Base-by-base conservation (phyloP, 768 basidiomycete genomes). In the Trametes meyenii region DNA sequence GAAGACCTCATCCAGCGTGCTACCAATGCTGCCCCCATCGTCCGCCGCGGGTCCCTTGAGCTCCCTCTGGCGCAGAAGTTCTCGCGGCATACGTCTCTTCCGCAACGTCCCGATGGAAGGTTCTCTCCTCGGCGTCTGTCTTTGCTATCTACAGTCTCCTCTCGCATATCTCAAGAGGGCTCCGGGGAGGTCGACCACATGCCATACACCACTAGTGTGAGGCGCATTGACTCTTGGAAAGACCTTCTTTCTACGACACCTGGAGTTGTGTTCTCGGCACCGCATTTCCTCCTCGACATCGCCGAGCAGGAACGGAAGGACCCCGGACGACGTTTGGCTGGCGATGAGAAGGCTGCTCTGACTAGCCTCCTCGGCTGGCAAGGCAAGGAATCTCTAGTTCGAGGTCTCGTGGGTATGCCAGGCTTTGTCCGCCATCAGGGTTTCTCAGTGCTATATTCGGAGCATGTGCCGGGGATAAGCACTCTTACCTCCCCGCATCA, bases 361-460 rank as follows among this genome's bases (percentile, higher is more conserved):
- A 65, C 65, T 23, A 83, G 81, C 61, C 64, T 89, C 3, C 74
- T 87, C 0, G 88, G 88, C 0, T 90, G 88, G 87, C 81, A 84
- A 42, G 77, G 72, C 38, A 71, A 78, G 40, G 78, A 79, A 40
- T 68, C 76, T 11, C 61, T 67, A 12, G 63, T 66, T 2, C 73
- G 69, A 16, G 80, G 79, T 5, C 81, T 88, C 82, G 69, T 71
- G 6, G 85, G 84, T 10, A 72, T 77, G 4, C 44, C 64, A 2
- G 85, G 85, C 13, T 89, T 89, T 59, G 73, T 84, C 19, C 72
- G 82, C 23, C 85, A 87, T 45, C 88, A 90, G 66, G 78, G 75
- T 43, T 70, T 89, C 19, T 81, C 81, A 0, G 74, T 85, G 8
- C 70, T 88, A 6, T 78, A 81, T 50, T 79, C 81, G 14, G 73